Conservation (phyloP, 2,329 filamentous ascomycete genomes). For the Calonectria pauciramosa region DNA sequence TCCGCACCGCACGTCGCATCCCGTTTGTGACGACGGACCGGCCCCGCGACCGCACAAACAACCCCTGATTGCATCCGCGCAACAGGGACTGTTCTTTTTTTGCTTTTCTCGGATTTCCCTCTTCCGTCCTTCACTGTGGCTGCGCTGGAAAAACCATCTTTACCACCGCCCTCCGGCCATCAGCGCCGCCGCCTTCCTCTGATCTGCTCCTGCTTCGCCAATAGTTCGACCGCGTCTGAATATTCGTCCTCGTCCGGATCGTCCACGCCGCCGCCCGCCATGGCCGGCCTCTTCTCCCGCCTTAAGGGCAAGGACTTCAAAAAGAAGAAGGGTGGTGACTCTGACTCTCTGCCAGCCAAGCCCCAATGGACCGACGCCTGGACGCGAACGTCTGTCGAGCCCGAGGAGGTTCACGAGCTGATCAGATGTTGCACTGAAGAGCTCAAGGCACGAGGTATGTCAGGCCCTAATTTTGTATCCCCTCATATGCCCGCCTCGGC, state of each 20-base stretch:
- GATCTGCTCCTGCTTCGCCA: constrained; percentile 30
- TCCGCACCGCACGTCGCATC: constrained; percentile 17
- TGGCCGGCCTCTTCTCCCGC: constrained; percentile 72
- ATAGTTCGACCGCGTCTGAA: constrained; percentile 22
- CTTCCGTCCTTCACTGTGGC: constrained; percentile 11
- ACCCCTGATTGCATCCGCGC: constrained; percentile 23
- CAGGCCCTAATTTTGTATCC: constrained; percentile 23
- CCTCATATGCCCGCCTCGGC: neutral
- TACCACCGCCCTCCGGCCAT: constrained; percentile 6
- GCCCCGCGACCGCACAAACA: constrained; percentile 24
- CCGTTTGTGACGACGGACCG: constrained; percentile 17
- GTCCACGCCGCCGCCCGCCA: constrained; percentile 49
- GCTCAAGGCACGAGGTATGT: constrained; percentile 92
- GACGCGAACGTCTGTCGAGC: constrained; percentile 83
- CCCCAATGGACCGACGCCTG: constrained; percentile 92
- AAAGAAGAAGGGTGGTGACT: constrained; percentile 75
- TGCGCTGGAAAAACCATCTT: constrained; percentile 11
- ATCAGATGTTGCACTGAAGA: constrained; percentile 88
- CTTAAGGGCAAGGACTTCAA: constrained; percentile 83
- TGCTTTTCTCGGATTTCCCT: constrained; percentile 17
- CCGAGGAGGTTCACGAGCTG: constrained; percentile 92
- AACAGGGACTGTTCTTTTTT: constrained; percentile 22
- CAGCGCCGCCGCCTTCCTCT: constrained; percentile 23
- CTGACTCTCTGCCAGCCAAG: constrained; percentile 72
- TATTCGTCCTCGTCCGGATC: constrained; percentile 19